Conservation (phyloP, 1,284 basidiomycete genomes). For the Ceratobasidium sp. region DNA sequence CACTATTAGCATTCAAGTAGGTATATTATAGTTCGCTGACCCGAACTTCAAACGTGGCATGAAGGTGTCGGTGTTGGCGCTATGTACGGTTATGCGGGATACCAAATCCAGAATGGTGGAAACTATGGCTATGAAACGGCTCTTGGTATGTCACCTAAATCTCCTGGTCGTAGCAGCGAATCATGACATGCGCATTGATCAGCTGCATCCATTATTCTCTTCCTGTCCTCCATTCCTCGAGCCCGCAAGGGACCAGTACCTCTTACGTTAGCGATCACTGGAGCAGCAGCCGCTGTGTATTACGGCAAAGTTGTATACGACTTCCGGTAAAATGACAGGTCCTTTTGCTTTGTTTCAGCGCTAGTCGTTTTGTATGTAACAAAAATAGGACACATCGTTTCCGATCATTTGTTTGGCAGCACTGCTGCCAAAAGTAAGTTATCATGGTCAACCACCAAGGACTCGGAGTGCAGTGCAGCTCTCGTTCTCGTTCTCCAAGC, state of each 20-base stretch:
- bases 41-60: neutral
- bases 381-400: neutral
- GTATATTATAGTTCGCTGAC: neutral
- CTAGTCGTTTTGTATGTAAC: neutral
- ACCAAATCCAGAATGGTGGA: slow-evolving; percentile 70
- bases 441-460: no score
- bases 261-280: slow-evolving; percentile 66
- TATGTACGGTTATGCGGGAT: slow-evolving; percentile 75
- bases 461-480: neutral
- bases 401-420: neutral
- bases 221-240: slow-evolving; percentile 79
- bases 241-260: slow-evolving; percentile 78
- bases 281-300: slow-evolving; percentile 66
- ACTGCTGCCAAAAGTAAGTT: no score
- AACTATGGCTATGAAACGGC: slow-evolving; percentile 76
- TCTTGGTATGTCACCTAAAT: slow-evolving; percentile 60
- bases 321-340: slow-evolving; percentile 46
- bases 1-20: slow-evolving; percentile 47
- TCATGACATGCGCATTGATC: slow-evolving; percentile 41
- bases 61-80: slow-evolving; percentile 62
- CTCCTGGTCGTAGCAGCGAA: slow-evolving; percentile 8
- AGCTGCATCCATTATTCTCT: slow-evolving; percentile 78
- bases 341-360: slow-evolving; percentile 1
- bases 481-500: neutral
- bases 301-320: slow-evolving; percentile 70